phyloP scores from a whole-genome alignment of 352 stramenopile genomes.

The Hyaloperonospora brassicae region DNA sequence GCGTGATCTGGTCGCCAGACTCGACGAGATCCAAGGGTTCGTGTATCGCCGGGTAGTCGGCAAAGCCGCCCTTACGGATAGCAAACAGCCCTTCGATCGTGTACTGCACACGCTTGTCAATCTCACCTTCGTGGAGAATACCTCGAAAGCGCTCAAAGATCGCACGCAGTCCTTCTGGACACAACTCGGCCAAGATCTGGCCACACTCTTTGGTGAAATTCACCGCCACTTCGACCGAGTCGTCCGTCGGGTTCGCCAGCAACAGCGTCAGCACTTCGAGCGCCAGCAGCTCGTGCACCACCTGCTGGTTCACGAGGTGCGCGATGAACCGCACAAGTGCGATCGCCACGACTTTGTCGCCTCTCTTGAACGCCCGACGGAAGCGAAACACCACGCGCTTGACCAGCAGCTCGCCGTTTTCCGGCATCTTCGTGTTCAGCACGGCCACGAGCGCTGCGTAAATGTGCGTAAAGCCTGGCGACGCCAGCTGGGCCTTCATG shows the following conservation, averaged over 20 bases:
- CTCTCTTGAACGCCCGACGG: conserved; percentile 91
- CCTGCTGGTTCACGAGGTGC: conserved; percentile 98
- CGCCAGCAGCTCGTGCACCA: conserved; percentile 95
- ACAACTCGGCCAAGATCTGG: conserved; percentile 77
- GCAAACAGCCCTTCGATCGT: conserved; percentile 97
- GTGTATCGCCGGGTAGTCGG: conserved; percentile 90
- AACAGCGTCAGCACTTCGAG: conserved; percentile 96
- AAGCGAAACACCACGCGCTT: conserved; percentile 93
- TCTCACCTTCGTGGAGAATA: conserved; percentile 95
- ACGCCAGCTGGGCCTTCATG: conserved; percentile 94
- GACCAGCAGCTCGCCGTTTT: conserved; percentile 93
- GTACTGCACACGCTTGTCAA: conserved; percentile 98
- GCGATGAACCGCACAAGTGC: conserved; percentile 95
- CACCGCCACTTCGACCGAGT: conserved; percentile 97
- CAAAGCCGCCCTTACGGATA: conserved; percentile 92
- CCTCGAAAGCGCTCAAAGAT: conserved; percentile 96
- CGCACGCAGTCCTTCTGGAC: conserved; percentile 86
- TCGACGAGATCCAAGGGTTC: conserved; percentile 97
- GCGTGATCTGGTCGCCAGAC: conserved; percentile 97
- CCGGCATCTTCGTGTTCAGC: conserved; percentile 98
- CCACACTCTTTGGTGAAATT: conserved; percentile 96
- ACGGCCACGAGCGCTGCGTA: conserved; percentile 96
- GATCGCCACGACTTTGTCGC: conserved; percentile 93
- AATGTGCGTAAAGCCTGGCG: conserved; percentile 93
- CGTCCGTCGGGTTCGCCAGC: conserved; percentile 95